Base-by-base conservation (phyloP, 768 basidiomycete species). In the Rhodocollybia butyracea region DNA sequence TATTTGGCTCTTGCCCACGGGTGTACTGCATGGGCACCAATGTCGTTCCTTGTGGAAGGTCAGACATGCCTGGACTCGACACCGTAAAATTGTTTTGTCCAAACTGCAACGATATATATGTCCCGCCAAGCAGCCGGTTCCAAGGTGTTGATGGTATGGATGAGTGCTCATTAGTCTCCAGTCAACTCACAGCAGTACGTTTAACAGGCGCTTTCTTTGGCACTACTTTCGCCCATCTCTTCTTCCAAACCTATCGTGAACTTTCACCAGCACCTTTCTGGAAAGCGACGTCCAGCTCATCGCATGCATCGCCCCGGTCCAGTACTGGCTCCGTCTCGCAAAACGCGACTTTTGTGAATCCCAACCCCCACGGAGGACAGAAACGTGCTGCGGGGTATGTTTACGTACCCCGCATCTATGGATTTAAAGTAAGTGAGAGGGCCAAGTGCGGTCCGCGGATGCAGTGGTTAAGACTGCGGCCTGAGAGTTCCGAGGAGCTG, bases 11-110 rank as follows among this genome's bases (percentile, higher is more conserved):
- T 30, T 99, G 97, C 72, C 96, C 97, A 43, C 86, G 97, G 59
- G 96, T 98, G 10, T 95, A 91, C 71, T 99, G 97, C 70, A 76
- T 89, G 56, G 84, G 88, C 7, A 85, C 83, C 65, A 89, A 91
- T 58, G 91, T 98, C 43, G 88, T 98, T 13, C 97, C 97, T 2
- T 96, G 94, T 64, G 97, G 97, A 51, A 82, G 95, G 58, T 93
- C 92, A 30, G 97, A 99, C 74, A 79, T 97, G 57, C 95, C 97
- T 24, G 97, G 96, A 17, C 77, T 94, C 47, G 97, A 99, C 69
- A 98, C 95, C 1, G 97, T 99, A 63, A 98, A 98, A 70, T 80
- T 99, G 40, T 98, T 89, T 72, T 99, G 97, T 70, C 93, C 97
- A 15, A 97, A 94, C 70, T 99, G 97, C 72, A 91, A 95, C 60